Conservation (phyloP, 192 early-diverging fungal species). For the Podila horticola region DNA sequence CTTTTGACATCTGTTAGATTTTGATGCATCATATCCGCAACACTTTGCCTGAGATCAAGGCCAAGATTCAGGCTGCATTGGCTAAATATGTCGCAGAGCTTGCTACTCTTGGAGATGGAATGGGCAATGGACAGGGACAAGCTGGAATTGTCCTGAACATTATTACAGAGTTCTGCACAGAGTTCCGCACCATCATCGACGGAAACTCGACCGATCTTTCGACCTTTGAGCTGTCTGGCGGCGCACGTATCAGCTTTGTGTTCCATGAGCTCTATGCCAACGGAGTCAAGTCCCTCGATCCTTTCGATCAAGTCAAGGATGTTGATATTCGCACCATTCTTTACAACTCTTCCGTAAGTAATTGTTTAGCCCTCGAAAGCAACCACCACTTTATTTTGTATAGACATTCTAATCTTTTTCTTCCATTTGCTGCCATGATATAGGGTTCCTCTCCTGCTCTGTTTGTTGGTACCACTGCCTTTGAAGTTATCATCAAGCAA, state of each 20-base stretch:
- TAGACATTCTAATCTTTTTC: too few relatives aligned
- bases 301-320: constrained; percentile 99
- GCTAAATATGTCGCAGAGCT: constrained; percentile 91
- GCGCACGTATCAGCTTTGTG: constrained; percentile 98
- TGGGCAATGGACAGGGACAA: constrained; percentile 79
- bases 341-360: constrained; percentile 92
- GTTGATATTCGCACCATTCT: constrained; percentile 98
- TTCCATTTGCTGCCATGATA: constrained; percentile 3
- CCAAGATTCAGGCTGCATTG: constrained; percentile 90
- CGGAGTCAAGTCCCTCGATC: constrained; percentile 95
- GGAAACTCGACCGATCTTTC: constrained; percentile 97
- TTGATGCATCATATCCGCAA: constrained; percentile 99
- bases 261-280: constrained; percentile 97
- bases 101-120: constrained; percentile 88
- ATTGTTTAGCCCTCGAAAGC: too few relatives aligned
- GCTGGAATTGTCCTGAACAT: constrained; percentile 95
- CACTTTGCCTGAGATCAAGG: constrained; percentile 98
- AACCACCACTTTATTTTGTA: too few relatives aligned
- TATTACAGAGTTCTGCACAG: constrained; percentile 98
- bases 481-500: constrained; percentile 98
- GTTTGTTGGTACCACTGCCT: constrained; percentile 98
- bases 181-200: constrained; percentile 95
- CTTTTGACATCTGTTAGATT: constrained; percentile 66
- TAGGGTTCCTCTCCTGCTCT: constrained; percentile 95
- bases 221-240: constrained; percentile 94